Conservation (phyloP, 2,329 filamentous ascomycete species). For the Talaromyces sp. region DNA sequence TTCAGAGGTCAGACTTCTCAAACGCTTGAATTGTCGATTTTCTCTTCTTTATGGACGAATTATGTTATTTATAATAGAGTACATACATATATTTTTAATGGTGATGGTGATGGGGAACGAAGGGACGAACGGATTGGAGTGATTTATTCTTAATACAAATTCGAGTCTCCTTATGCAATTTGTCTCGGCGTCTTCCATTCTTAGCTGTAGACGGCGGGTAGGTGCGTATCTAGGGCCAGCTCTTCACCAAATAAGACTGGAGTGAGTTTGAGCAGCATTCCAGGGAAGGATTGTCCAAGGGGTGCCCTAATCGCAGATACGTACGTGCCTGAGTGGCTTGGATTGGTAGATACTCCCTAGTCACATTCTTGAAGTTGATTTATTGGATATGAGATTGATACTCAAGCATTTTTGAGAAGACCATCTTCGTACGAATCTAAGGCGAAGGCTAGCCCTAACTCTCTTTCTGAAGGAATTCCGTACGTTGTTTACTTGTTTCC, state of each 20-base stretch:
- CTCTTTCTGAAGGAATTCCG: constrained; percentile 1
- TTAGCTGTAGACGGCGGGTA: neutral
- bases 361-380: neutral
- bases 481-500: constrained; percentile 6
- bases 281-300: neutral
- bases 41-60: neutral
- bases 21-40: neutral
- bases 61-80: constrained; percentile 11
- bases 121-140: neutral
- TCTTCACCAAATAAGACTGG: neutral
- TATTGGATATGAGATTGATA: neutral
- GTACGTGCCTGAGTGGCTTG: neutral
- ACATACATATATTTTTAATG: constrained; percentile 17
- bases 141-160: neutral
- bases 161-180: neutral
- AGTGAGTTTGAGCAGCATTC: constrained; percentile 1
- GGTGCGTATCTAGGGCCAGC: neutral
- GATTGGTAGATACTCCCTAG: neutral
- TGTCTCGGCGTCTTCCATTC: neutral
- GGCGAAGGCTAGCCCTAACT: neutral
- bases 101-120: neutral
- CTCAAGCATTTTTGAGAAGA: neutral
- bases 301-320: neutral
- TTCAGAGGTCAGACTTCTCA: neutral
- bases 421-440: neutral